phyloP scores from a whole-genome alignment of 768 basidiomycete genomes.

The Phanerochaete carnosa region DNA sequence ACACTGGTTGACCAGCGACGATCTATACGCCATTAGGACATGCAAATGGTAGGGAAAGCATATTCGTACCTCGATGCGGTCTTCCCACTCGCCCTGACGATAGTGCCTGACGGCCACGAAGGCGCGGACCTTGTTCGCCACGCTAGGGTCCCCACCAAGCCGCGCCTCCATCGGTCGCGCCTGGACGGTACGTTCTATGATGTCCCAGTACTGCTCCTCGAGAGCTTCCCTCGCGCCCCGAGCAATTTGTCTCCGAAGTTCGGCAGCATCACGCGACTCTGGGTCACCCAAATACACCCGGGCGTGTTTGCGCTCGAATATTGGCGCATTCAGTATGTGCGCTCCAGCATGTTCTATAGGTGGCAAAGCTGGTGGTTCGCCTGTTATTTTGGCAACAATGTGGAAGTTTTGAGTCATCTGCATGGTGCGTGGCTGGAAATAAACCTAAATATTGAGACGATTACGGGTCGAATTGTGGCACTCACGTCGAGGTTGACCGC shows the following conservation, averaged over 20 bases:
- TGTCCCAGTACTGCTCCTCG: slow-evolving; percentile 86
- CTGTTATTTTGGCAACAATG: slow-evolving; percentile 71
- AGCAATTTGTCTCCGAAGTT: slow-evolving; percentile 70
- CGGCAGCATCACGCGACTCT: slow-evolving; percentile 61
- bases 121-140: slow-evolving; percentile 86
- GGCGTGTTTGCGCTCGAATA: slow-evolving; percentile 82
- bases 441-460: neutral
- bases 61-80: slow-evolving; percentile 78
- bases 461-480: neutral
- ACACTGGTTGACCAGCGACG: slow-evolving; percentile 83
- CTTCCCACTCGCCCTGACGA: slow-evolving; percentile 78
- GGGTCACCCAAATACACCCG: slow-evolving; percentile 66
- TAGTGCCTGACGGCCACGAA: slow-evolving; percentile 83
- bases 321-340: slow-evolving; percentile 75
- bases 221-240: slow-evolving; percentile 76
- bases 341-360: slow-evolving; percentile 77
- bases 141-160: slow-evolving; percentile 88
- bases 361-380: slow-evolving; percentile 71
- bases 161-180: slow-evolving; percentile 79
- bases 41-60: neutral
- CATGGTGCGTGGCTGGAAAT: slow-evolving; percentile 38
- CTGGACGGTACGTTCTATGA: slow-evolving; percentile 80
- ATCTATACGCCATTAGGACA: slow-evolving; percentile 41
- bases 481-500: slow-evolving; percentile 58
- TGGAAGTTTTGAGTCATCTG: slow-evolving; percentile 73